These are phyloP conservation scores for Areca catechu DNA, from an alignment of 176 grass and related monocot genomes.

Conservation along the genomic window DNA sequence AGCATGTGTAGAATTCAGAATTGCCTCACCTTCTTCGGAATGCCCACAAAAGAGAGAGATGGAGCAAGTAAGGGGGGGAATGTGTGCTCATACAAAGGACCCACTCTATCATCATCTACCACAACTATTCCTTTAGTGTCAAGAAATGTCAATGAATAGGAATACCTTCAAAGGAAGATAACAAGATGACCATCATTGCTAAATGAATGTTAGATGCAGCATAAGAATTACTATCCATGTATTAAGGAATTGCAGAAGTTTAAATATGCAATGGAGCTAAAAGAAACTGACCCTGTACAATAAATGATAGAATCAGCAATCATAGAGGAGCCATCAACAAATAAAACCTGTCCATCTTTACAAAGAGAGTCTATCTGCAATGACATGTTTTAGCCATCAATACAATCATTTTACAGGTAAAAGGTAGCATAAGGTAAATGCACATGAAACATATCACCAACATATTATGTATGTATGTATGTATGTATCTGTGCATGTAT, in stretches of 20 bases:
- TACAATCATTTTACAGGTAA: too few species aligned
- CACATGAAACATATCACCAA: too few species aligned
- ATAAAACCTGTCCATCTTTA: conserved; percentile 20
- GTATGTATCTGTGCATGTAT: too few species aligned
- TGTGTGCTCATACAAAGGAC: conserved; percentile 37
- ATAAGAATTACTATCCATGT: too few species aligned
- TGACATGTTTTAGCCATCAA: not conserved
- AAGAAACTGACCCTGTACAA: conserved; percentile 22
- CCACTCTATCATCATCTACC: conserved; percentile 31
- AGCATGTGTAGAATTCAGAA: too few species aligned
- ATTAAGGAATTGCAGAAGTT: too few species aligned
- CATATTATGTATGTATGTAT: too few species aligned
- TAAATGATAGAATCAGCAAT: conserved; percentile 30
- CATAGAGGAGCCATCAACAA: conserved; percentile 17
- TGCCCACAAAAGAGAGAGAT: conserved; percentile 18
- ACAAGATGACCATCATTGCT: too few species aligned
- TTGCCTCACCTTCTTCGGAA: not conserved
- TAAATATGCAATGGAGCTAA: too few species aligned
- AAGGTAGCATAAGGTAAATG: too few species aligned
- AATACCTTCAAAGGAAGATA: not conserved
- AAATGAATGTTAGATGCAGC: too few species aligned
- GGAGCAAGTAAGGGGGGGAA: conserved; percentile 28
- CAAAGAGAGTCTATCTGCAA: conserved; percentile 1
- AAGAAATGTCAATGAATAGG: conserved; percentile 34
- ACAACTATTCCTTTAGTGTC: conserved; percentile 7